Percentiles rank a stretch among this genome's conserved stretches.
phyloP scores from a whole-genome alignment of 345 rosid species.

The Theobroma cacao region DNA sequence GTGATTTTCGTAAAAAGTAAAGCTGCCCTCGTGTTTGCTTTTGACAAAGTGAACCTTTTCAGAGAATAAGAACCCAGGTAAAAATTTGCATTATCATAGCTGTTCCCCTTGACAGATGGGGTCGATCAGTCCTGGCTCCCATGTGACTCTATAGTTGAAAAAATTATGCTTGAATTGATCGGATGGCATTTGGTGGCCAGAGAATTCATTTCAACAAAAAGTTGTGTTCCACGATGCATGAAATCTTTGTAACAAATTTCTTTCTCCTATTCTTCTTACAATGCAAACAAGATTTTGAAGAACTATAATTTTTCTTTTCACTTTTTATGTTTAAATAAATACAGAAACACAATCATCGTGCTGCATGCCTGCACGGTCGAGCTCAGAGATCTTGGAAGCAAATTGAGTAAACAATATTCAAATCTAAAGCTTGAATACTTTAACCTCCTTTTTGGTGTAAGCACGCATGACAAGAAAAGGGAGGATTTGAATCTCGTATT shows the following conservation, averaged over 20 bases:
- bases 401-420: too few species aligned
- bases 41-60: constrained; percentile 2
- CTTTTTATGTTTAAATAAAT: too few species aligned
- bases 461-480: too few species aligned
- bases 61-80: background rate
- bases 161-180: background rate
- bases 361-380: too few species aligned
- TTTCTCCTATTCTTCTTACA: background rate
- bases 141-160: background rate
- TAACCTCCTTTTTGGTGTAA: too few species aligned
- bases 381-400: too few species aligned
- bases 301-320: too few species aligned
- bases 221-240: background rate
- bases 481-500: too few species aligned
- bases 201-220: background rate
- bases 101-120: background rate
- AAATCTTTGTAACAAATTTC: too few species aligned
- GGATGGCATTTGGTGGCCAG: background rate
- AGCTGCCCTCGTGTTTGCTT: background rate
- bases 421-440: too few species aligned
- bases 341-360: too few species aligned
- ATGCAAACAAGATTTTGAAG: background rate
- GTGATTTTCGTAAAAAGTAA: background rate
- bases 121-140: background rate
- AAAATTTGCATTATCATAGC: background rate